These are phyloP conservation scores for Glycine latifolia DNA, from an alignment of 306 rosid genomes.

Conservation along the genomic window DNA sequence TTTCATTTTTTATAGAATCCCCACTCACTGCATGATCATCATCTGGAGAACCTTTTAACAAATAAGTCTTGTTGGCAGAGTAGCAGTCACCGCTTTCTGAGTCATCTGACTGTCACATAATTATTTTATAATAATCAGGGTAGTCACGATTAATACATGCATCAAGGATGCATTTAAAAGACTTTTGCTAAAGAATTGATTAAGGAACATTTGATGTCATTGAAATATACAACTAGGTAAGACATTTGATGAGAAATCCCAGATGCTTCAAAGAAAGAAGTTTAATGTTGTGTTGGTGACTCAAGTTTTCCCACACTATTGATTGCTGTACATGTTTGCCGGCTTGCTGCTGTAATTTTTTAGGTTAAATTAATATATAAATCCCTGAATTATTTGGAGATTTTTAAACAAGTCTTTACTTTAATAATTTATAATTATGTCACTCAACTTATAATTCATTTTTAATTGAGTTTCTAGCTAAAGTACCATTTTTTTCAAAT, in stretches of 20 bases:
- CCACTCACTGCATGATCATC: conserved; percentile 44
- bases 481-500: not conserved
- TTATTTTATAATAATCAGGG: too few relatives aligned
- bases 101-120: conserved; percentile 54
- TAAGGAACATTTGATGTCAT: conserved; percentile 1
- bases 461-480: not conserved
- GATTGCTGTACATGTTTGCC: not conserved
- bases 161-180: not conserved
- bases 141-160: conserved; percentile 39
- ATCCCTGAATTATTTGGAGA: not conserved
- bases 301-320: not conserved
- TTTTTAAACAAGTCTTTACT: not conserved
- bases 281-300: not conserved
- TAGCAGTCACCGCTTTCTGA: conserved; percentile 45
- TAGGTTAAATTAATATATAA: not conserved
- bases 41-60: conserved; percentile 43
- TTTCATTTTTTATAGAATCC: conserved; percentile 58
- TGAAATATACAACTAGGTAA: conserved; percentile 9
- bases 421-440: not conserved
- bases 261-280: not conserved
- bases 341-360: not conserved
- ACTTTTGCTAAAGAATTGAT: conserved; percentile 2
- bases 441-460: not conserved
- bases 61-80: conserved; percentile 35
- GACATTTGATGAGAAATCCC: conserved; percentile 5